phyloP scores from a whole-genome alignment of 2,329 filamentous ascomycete genomes.

The Penicillium expansum region DNA sequence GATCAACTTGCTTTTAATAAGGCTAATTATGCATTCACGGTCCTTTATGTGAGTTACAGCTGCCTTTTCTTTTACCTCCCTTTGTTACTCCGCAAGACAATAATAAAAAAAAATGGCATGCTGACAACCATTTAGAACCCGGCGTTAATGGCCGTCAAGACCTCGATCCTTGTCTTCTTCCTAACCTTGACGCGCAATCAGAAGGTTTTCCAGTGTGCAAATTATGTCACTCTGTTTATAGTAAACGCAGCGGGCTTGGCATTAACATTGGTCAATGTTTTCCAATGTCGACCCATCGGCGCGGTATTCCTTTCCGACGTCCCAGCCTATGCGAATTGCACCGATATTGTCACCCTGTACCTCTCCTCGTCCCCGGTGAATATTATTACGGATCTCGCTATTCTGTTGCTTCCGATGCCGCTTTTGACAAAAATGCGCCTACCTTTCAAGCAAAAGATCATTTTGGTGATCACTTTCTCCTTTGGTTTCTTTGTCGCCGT shows the following conservation, averaged over 20 bases:
- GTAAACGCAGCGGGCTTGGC: constrained; percentile 77
- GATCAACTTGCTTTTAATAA: constrained; percentile 40
- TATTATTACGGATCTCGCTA: constrained; percentile 84
- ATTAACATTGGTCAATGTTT: constrained; percentile 80
- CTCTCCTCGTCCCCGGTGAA: constrained; percentile 81
- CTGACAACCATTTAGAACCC: constrained; percentile 62
- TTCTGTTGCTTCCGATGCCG: constrained; percentile 82
- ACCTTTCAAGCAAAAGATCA: constrained; percentile 80
- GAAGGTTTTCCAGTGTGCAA: constrained; percentile 73
- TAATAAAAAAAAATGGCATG: not conserved
- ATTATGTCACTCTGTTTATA: constrained; percentile 72
- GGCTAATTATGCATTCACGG: constrained; percentile 59
- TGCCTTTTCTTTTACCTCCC: not conserved
- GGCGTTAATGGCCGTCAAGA: constrained; percentile 85
- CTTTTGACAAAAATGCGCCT: constrained; percentile 83
- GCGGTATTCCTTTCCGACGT: constrained; percentile 62
- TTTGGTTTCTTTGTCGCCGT: constrained; percentile 84
- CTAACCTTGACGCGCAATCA: constrained; percentile 77
- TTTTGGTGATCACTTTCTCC: constrained; percentile 80
- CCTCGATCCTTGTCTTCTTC: constrained; percentile 89
- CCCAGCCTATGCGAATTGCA: constrained; percentile 52
- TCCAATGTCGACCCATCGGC: constrained; percentile 75
- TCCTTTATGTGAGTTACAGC: constrained; percentile 53
- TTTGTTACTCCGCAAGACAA: not conserved
- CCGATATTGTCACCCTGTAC: constrained; percentile 62